These are phyloP conservation scores for Agapanthus africanus DNA, from an alignment of 106 monocot species.

Conservation along the genomic window DNA sequence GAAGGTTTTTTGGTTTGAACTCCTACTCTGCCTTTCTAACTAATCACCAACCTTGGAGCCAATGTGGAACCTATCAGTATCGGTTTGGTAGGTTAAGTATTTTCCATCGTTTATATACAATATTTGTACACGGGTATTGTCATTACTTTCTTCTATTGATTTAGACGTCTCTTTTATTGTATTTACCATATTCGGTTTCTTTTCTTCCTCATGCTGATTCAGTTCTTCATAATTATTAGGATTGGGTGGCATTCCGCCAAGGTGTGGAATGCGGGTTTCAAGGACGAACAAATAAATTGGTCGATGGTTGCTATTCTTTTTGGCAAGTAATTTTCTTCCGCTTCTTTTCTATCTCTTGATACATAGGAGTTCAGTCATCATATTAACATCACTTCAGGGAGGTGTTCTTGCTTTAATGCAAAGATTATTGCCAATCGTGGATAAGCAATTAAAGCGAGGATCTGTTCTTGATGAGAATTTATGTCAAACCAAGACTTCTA, in stretches of 20 bases:
- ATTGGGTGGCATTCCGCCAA: constrained; percentile 89
- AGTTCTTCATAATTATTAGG: too few relatives aligned
- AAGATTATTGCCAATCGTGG: constrained; percentile 47
- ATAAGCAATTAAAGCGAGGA: constrained; percentile 31
- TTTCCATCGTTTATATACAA: too few relatives aligned
- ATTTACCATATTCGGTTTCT: background rate
- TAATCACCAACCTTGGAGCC: too few relatives aligned
- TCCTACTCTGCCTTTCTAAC: too few relatives aligned
- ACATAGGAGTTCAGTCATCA: too few relatives aligned
- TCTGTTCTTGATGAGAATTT: constrained; percentile 7
- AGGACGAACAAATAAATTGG: constrained; percentile 94
- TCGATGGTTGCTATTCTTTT: constrained; percentile 99
- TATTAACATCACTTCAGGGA: constrained; percentile 38
- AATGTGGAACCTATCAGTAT: too few relatives aligned
- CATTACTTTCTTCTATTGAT: background rate
- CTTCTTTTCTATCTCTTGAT: constrained; percentile 9
- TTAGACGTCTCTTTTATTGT: background rate
- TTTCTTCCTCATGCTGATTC: background rate
- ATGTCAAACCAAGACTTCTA: constrained; percentile 3
- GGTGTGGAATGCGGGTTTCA: constrained; percentile 94
- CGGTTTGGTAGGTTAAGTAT: too few relatives aligned
- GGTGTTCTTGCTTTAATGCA: constrained; percentile 63
- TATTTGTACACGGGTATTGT: background rate
- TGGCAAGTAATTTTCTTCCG: constrained; percentile 78
- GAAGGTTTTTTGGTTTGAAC: too few relatives aligned